phyloP scores from a whole-genome alignment of 495 filamentous ascomycete genomes.

The Chaetomium tenue region DNA sequence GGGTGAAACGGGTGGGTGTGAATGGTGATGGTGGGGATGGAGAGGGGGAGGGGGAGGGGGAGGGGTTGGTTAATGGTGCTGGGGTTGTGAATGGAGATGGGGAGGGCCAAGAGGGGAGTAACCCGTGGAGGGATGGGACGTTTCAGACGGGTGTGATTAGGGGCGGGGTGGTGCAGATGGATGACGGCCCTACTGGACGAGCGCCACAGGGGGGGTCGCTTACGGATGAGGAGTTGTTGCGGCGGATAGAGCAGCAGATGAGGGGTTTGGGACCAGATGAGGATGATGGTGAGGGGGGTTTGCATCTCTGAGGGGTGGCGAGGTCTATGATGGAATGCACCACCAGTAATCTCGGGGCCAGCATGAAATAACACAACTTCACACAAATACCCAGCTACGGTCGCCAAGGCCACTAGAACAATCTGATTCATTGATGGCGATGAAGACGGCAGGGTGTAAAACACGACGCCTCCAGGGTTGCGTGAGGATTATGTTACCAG shows the following conservation, averaged over 20 bases:
- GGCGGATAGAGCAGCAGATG: slow-evolving; percentile 47
- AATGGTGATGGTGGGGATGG: too few species aligned
- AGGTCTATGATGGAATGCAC: neutral
- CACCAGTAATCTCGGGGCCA: too few species aligned
- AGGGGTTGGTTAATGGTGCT: too few species aligned
- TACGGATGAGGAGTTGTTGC: slow-evolving; percentile 49
- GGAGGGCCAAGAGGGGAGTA: neutral
- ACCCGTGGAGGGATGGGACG: slow-evolving; percentile 54
- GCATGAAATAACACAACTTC: neutral
- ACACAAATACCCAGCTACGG: neutral
- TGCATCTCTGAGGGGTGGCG: slow-evolving; percentile 60
- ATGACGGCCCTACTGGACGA: slow-evolving; percentile 21
- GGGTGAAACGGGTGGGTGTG: too few species aligned
- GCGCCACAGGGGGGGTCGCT: slow-evolving; percentile 36
- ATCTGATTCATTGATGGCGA: slow-evolving; percentile 7
- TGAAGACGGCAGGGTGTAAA: neutral
- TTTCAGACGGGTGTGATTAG: slow-evolving; percentile 53
- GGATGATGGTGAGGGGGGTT: slow-evolving; percentile 57
- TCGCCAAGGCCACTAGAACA: neutral
- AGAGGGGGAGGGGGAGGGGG: slow-evolving; percentile 29
- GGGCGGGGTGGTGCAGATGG: slow-evolving; percentile 41
- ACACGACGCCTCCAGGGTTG: slow-evolving; percentile 2
- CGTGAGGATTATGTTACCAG: neutral
- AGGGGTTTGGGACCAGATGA: slow-evolving; percentile 48
- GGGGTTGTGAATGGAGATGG: slow-evolving; percentile 4